Percentiles rank a stretch among this genome's conserved stretches.
Evolutionary conservation across 108 stramenopile species (phyloP).

Genomic region (Aurantiochytrium sp.): DNA sequence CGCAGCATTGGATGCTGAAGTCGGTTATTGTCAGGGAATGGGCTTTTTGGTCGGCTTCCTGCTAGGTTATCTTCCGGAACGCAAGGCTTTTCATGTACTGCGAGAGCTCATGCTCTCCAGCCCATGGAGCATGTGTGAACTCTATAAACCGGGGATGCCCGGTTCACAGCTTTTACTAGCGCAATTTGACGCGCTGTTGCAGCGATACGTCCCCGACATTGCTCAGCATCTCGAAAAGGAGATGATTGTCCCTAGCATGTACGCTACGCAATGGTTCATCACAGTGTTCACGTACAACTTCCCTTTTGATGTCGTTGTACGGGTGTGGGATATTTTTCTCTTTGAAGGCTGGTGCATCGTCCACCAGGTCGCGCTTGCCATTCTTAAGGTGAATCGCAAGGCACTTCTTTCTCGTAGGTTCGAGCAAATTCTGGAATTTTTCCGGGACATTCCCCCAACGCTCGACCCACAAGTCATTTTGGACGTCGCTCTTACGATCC

Average conservation of each 20-base stretch:
- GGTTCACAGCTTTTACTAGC: neutral
- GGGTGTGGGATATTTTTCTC: slow-evolving; percentile 77
- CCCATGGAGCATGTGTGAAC: neutral
- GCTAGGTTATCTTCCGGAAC: neutral
- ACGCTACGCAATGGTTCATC: slow-evolving; percentile 89
- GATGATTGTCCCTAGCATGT: slow-evolving; percentile 84
- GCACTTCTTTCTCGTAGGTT: neutral
- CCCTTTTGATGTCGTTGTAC: slow-evolving; percentile 81
- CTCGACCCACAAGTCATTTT: neutral
- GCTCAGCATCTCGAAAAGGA: slow-evolving; percentile 66
- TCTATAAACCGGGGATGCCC: slow-evolving; percentile 10
- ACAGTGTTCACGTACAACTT: slow-evolving; percentile 86
- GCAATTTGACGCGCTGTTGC: slow-evolving; percentile 38
- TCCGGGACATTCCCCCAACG: neutral
- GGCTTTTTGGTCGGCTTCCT: slow-evolving; percentile 58
- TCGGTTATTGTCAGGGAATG: slow-evolving; percentile 95
- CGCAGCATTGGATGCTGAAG: slow-evolving; percentile 64
- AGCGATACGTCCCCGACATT: slow-evolving; percentile 68
- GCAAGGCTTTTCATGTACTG: neutral
- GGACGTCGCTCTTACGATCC: neutral
- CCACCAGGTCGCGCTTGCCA: slow-evolving; percentile 81
- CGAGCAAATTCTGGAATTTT: slow-evolving; percentile 8
- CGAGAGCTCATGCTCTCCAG: neutral
- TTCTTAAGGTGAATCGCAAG: slow-evolving; percentile 42
- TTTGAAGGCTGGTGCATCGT: slow-evolving; percentile 84